Base-by-base conservation (phyloP, 495 filamentous ascomycete genomes). In the Halenospora varia region DNA sequence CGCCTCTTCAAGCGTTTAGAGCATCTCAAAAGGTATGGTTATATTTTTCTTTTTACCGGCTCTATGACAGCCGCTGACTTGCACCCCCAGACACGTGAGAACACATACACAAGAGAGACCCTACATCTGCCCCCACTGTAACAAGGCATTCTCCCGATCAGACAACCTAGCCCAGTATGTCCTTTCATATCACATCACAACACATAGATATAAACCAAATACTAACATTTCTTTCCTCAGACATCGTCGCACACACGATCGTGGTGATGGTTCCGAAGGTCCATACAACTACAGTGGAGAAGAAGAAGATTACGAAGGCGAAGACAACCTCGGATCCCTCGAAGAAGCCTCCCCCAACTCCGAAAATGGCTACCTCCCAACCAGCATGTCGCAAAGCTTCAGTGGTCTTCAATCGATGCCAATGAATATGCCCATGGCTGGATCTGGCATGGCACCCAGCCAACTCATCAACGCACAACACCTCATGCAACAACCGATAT, bases 91-190 rank as follows among this genome's bases (percentile, higher is more conserved):
- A 77, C 94, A 98, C 80, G 95, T 98, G 73, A 88, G 94, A 72
- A 98, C 94, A 68, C 94, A 98, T 78, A 98, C 94, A 19, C 94
- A 98, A 82, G 94, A 98, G 77, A 87, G 93, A 77, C 94, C 94
- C 64, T 98, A 98, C 73, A 86, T 90, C 65, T 98, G 94, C 81
- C 87, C 87, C 66, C 88, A 95, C 71, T 98, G 94, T 83, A 96
- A 86, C 81, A 97, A 97, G 75, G 94, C 93, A 47, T 98, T 98
- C 73, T 97, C 94, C 47, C 83, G 94, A 68, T 96, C 92, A 64
- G 94, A 98, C 77, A 98, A 98, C 71, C 86, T 98, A 71, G 94
- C 94, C 71, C 94, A 98, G 88, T 96, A 88, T 82, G 90, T 67
- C 54, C 20, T 40, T 44, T 67, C 25, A 54, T 24, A 45, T 25